These are phyloP conservation scores for Corylus americana DNA, from an alignment of 306 rosid species.

Conservation along the genomic window DNA sequence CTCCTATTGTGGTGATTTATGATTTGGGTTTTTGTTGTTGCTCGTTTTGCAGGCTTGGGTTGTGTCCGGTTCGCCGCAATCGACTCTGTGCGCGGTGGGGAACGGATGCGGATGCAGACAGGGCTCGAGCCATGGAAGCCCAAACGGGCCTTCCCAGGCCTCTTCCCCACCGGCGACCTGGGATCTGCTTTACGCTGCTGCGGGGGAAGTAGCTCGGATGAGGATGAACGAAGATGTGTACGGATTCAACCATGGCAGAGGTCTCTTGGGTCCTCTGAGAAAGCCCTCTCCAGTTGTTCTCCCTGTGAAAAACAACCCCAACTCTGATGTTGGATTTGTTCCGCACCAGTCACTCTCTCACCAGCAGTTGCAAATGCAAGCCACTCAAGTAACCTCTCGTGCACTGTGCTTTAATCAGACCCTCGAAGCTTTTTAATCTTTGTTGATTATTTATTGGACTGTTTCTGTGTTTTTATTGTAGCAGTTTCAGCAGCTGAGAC, in stretches of 20 bases:
- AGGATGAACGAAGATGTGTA: slow-evolving; percentile 35
- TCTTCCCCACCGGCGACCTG: slow-evolving; percentile 43
- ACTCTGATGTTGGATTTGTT: slow-evolving; percentile 30
- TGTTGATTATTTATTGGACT: background rate
- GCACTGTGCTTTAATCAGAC: too few species aligned
- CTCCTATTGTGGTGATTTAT: background rate
- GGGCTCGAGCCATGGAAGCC: slow-evolving; percentile 61
- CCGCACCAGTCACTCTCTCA: slow-evolving; percentile 44
- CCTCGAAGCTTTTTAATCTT: background rate
- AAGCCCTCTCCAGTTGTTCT: slow-evolving; percentile 36
- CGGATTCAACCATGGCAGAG: slow-evolving; percentile 25
- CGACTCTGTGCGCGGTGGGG: slow-evolving; percentile 55
- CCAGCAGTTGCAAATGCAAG: slow-evolving; percentile 54
- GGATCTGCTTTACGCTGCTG: slow-evolving; percentile 77
- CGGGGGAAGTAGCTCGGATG: slow-evolving; percentile 67
- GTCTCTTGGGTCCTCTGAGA: slow-evolving; percentile 25
- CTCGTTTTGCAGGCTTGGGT: slow-evolving; percentile 26
- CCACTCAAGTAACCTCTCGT: slow-evolving; percentile 41
- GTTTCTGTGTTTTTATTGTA: background rate
- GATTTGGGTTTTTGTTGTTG: background rate
- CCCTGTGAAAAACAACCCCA: slow-evolving; percentile 23
- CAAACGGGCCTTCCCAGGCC: slow-evolving; percentile 37
- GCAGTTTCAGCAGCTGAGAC: slow-evolving; percentile 56
- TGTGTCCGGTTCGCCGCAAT: slow-evolving; percentile 59
- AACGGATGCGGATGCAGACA: slow-evolving; percentile 48